phyloP scores from a whole-genome alignment of 2,329 filamentous ascomycete genomes.

The Ilyonectria sp. region DNA sequence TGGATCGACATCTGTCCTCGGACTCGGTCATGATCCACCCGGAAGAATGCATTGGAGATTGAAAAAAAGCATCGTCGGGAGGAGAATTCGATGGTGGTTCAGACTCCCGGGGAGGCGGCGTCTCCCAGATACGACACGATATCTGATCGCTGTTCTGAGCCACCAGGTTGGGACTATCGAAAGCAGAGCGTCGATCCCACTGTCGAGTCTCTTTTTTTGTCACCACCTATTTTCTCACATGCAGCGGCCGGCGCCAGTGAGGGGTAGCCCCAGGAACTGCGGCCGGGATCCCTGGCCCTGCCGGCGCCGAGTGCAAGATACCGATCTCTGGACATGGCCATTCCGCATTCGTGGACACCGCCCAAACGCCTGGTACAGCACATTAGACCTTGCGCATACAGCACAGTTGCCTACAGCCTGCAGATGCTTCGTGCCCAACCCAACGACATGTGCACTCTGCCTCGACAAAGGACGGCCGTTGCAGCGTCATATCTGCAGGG shows the following conservation, averaged over 20 bases:
- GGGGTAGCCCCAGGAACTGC: constrained; percentile 49
- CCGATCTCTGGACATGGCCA: constrained; percentile 43
- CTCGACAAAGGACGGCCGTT: constrained; percentile 4
- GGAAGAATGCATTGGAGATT: constrained; percentile 36
- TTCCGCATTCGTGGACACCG: constrained; percentile 23
- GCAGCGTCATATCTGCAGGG: constrained; percentile 28
- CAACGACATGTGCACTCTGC: background rate
- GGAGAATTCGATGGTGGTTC: constrained; percentile 17
- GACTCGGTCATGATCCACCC: constrained; percentile 30
- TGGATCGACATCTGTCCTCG: constrained; percentile 37
- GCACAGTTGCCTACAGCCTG: background rate
- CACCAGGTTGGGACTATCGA: background rate
- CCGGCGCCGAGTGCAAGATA: constrained; percentile 45
- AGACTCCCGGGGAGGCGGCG: background rate
- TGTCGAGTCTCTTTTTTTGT: constrained; percentile 32
- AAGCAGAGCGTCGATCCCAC: constrained; percentile 18
- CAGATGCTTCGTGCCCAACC: background rate
- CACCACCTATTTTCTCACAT: constrained; percentile 45
- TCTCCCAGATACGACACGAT: constrained; percentile 8
- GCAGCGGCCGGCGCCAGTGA: constrained; percentile 41
- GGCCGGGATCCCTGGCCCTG: constrained; percentile 46
- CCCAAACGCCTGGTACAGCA: constrained; percentile 21
- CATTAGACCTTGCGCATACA: background rate
- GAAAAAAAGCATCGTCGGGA: constrained; percentile 16
- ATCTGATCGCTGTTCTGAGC: constrained; percentile 11